A percentile compares a stretch with the other conserved stretches of the same genome.
Conservation (phyloP, 192 early-diverging fungal species). For the Geosiphon pyriformis region DNA sequence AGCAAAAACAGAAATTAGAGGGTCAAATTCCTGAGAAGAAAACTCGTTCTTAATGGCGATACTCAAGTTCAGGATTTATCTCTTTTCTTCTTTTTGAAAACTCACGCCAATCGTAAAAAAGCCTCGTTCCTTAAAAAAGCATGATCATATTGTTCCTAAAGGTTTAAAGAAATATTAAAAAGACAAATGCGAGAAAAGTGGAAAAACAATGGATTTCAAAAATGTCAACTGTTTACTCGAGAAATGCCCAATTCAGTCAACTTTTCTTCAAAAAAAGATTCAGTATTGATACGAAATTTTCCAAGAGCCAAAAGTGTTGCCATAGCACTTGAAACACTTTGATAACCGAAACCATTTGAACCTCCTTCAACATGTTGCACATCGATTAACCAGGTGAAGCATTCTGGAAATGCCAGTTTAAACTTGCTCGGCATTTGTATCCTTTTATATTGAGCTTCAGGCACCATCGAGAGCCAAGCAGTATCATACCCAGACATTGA, state of each 20-base stretch:
- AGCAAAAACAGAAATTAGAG: not conserved
- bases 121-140: not conserved
- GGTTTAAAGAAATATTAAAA: not conserved
- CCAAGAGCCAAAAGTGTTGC: conserved; percentile 4
- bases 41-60: not conserved
- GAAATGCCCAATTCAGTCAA: not conserved
- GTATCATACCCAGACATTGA: conserved; percentile 19
- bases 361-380: conserved; percentile 2
- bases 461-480: conserved; percentile 19
- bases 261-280: not conserved
- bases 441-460: conserved; percentile 1
- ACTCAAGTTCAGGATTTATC: no score
- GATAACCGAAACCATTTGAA: not conserved
- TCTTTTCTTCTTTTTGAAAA: no score
- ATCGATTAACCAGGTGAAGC: conserved; percentile 9
- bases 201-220: not conserved
- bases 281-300: not conserved
- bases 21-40: not conserved
- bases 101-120: not conserved
- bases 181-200: not conserved
- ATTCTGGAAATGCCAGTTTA: conserved; percentile 11
- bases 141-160: not conserved
- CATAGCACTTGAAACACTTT: not conserved
- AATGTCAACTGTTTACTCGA: not conserved
- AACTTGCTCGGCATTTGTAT: not conserved